Evolutionary conservation across 139 green algal species (phyloP), one percentile per base, ranked within the genome.

Genomic region (Eudorina sp.): DNA sequence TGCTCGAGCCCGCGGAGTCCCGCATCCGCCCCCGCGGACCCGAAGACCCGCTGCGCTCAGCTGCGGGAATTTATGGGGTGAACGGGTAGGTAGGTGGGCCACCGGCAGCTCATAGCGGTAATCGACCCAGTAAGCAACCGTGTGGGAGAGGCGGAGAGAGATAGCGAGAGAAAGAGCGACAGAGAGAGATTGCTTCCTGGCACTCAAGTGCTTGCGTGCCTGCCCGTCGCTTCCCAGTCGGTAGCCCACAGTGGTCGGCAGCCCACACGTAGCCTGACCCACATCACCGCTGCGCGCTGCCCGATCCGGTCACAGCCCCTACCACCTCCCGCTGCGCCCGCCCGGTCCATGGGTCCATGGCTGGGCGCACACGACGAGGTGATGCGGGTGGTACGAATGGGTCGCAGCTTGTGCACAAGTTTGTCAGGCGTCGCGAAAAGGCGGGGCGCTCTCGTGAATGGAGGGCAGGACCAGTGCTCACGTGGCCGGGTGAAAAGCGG

Each of bases 401-500:
- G 58, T 68, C 18, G n/a, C 58, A 68, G 58, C 16, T 14, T 9
- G 14, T 27, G 58, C 23, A 68, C 18, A 14, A 31, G n/a, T n/a
- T 6, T n/a, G 58, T 27, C 58, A 68, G 58, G 14, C 6, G 58
- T 16, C 13, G 58, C 23, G 21, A 9, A 9, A 68, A 6, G 27
- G 6, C 18, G 18, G 58, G 58, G 18, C 21, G 16, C 58, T 14
- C 16, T 36, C n/a, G n/a, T n/a, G n/a, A n/a, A n/a, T n/a, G n/a
- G n/a, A n/a, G n/a, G n/a, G n/a, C n/a, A n/a, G n/a, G n/a, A n/a
- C n/a, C n/a, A n/a, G 38, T 14, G 27, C 58, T 7, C 29, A 81
- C 41, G n/a, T 38, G 68, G 68, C 34, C 72, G 81, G 36, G 68
- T 68, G 38, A 88, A 82, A 3, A 88, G 2, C 18, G 83, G 83